These are phyloP conservation scores for Trametes gibbosa DNA, from an alignment of 768 basidiomycete genomes.

Conservation along the genomic window DNA sequence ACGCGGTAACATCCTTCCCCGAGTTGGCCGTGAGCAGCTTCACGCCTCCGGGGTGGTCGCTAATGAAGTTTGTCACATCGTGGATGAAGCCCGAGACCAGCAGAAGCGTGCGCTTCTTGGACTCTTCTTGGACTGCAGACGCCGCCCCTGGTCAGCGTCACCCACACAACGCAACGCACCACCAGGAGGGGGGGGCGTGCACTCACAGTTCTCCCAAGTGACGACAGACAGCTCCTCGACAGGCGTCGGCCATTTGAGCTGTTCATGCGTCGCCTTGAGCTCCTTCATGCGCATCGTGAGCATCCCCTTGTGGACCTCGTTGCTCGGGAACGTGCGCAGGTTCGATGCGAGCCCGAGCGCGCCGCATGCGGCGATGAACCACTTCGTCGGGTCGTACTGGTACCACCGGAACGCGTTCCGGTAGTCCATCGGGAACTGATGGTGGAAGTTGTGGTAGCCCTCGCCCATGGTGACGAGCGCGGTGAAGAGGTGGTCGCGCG, in stretches of 20 bases:
- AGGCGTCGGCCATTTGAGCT: conserved; percentile 77
- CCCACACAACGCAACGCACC: not conserved
- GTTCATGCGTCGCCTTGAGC: conserved; percentile 73
- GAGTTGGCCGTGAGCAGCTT: conserved; percentile 80
- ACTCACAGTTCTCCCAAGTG: conserved; percentile 78
- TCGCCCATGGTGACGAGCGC: conserved; percentile 91
- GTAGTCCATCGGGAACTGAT: conserved; percentile 96
- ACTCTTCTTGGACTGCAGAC: conserved; percentile 69
- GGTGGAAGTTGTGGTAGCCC: conserved; percentile 98
- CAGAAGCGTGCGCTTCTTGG: conserved; percentile 75
- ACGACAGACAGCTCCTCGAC: conserved; percentile 75
- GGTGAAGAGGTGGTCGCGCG: conserved; percentile 84
- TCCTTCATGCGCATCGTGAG: conserved; percentile 93
- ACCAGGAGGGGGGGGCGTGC: conserved; percentile 26
- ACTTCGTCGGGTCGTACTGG: conserved; percentile 90
- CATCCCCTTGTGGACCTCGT: conserved; percentile 80
- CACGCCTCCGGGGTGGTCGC: conserved; percentile 90
- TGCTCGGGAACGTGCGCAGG: conserved; percentile 66
- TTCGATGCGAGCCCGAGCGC: conserved; percentile 57
- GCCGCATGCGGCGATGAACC: conserved; percentile 73
- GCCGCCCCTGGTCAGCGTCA: not conserved
- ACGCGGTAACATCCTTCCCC: conserved; percentile 88
- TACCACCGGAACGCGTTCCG: conserved; percentile 94
- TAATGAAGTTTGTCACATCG: conserved; percentile 80
- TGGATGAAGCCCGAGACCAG: conserved; percentile 92